A percentile compares a stretch with the other conserved stretches of the same genome.
Conservation (phyloP, 306 rosid genomes). For the Pterocarpus macrocarpus region DNA sequence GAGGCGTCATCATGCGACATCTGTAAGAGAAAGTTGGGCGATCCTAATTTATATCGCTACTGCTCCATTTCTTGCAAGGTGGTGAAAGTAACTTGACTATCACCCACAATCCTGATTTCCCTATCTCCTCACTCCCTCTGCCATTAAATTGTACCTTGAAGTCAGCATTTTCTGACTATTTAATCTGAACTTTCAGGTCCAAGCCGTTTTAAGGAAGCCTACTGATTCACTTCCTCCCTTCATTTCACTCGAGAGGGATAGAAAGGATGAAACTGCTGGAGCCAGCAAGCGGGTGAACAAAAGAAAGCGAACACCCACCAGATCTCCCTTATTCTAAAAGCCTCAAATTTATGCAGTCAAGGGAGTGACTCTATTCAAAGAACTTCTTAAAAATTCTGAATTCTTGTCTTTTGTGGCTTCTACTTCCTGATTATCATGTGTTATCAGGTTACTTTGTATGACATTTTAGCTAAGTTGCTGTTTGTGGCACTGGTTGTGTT, state of each 20-base stretch:
- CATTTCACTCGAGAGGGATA: neutral
- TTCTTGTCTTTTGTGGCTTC: neutral
- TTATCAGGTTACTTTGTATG: neutral
- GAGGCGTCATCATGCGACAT: conserved; percentile 31
- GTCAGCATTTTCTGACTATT: neutral
- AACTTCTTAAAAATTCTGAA: neutral
- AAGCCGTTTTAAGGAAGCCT: conserved; percentile 38
- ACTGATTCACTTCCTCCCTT: conserved; percentile 44
- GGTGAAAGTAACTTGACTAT: neutral
- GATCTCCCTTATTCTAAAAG: conserved; percentile 50
- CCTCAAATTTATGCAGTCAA: neutral
- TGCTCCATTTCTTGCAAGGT: conserved; percentile 58
- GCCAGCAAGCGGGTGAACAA: neutral
- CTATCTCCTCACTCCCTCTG: neutral
- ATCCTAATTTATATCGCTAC: conserved; percentile 39
- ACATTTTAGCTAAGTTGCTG: conserved; percentile 2
- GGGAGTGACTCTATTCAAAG: neutral
- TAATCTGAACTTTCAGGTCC: conserved; percentile 40
- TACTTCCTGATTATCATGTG: neutral
- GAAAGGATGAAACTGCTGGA: neutral
- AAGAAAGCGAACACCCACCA: conserved; percentile 53
- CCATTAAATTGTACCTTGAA: neutral
- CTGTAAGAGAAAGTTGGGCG: conserved; percentile 40
- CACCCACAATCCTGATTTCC: neutral
- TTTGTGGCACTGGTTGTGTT: no score